Base-by-base conservation (phyloP, 805 yeast species). In the Wickerhamiella allomyrinae region DNA sequence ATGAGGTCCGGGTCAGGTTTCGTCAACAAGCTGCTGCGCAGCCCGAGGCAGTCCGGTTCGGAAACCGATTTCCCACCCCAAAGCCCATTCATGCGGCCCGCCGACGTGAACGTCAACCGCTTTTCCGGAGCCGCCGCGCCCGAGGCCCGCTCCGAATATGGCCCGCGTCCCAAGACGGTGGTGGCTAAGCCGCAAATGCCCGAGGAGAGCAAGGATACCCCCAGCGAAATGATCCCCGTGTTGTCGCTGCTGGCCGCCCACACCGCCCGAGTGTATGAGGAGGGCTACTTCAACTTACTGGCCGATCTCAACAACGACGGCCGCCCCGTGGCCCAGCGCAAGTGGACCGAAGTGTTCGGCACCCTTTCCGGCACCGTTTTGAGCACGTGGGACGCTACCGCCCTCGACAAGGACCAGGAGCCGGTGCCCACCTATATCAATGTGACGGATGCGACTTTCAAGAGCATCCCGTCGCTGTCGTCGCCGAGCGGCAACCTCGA, bases 261-360 rank as follows among this genome's bases (percentile, higher is more conserved):
- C 54, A 74, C 74, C 47, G 68, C 74, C 20, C 67, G 94, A 38
- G 66, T 73, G 7, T 83, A 84, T 57, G 67, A 64, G 36, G 72
- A 68, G 41, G 80, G 82, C 17, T 60, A 60, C 52, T 70, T 66
- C 55, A 63, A 65, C 64, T 46, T 66, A 13, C 57, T 66, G 11
- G 51, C 57, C 51, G 59, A 61, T 58, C 54, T 65, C 37, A 61
- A 77, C 54, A 74, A 82, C 20, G 95, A 89, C 50, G 98, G 98
- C 7, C 72, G 77, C 43, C 87, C 95, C 0, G 60, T 65, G 3
- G 77, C 79, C 0, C 82, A 79, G 39, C 68, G 96, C 37, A 70
- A 71, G 53, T 91, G 98, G 98, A 69, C 71, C 42, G 95, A 91
- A 62, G 95, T 87, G 20, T 91, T 82, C 58, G 97, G 94, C 35